Evolutionary conservation across 2,329 filamentous ascomycete species (phyloP).

Genomic region (Phialocephala subalpina): DNA sequence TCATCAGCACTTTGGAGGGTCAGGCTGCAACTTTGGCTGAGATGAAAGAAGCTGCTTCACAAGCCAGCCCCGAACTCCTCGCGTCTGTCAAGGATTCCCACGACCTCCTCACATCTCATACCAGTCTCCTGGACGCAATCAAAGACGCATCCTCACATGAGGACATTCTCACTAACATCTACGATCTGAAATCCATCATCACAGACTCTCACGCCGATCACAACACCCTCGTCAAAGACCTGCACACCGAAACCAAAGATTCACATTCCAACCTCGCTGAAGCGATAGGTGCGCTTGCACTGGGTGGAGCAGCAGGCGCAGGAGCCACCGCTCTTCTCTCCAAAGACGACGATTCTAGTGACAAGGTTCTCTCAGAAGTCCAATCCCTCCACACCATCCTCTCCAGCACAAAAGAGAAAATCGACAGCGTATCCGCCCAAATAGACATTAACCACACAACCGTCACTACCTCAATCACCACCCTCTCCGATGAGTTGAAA

Average conservation of each 20-base stretch:
- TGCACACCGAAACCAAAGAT: constrained; percentile 35
- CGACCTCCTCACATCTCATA: constrained; percentile 22
- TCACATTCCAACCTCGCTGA: constrained; percentile 33
- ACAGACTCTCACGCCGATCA: constrained; percentile 36
- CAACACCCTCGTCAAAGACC: constrained; percentile 32
- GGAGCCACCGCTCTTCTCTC: constrained; percentile 26
- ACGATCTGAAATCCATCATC: constrained; percentile 34
- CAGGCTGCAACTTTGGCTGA: constrained; percentile 29
- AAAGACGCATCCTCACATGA: constrained; percentile 29
- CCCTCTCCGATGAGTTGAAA: constrained; percentile 37
- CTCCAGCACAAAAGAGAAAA: constrained; percentile 26
- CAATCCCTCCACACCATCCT: constrained; percentile 32
- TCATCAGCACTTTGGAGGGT: constrained; percentile 31
- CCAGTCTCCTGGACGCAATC: constrained; percentile 15
- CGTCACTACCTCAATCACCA: constrained; percentile 35
- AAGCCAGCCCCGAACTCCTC: constrained; percentile 26
- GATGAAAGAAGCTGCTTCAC: constrained; percentile 26
- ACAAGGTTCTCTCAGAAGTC: constrained; percentile 34
- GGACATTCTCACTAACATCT: constrained; percentile 34
- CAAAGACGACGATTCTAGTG: constrained; percentile 18
- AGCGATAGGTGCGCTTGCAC: constrained; percentile 34
- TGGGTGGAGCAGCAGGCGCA: constrained; percentile 35
- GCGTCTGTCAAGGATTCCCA: constrained; percentile 29
- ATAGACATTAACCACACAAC: constrained; percentile 40
- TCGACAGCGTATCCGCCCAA: constrained; percentile 30